These are phyloP conservation scores for Aspergillus avenaceus DNA, from an alignment of 495 filamentous ascomycete genomes.

Conservation along the genomic window DNA sequence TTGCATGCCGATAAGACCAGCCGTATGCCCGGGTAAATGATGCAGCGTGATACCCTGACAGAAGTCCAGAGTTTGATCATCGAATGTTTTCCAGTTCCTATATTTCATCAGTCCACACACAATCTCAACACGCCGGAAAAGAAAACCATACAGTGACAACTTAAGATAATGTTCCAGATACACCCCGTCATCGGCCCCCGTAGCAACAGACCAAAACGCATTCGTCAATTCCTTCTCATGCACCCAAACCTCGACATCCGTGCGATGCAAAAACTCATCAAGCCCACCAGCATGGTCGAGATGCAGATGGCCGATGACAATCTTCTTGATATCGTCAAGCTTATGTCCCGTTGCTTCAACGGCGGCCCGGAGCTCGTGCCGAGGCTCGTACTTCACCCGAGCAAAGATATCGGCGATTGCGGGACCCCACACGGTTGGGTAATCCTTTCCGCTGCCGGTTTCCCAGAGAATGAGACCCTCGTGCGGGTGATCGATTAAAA, in stretches of 20 bases:
- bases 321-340: constrained; percentile 40
- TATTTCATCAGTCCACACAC: no score
- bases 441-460: constrained; percentile 38
- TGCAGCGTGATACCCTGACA: constrained; percentile 10
- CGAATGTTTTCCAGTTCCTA: constrained; percentile 11
- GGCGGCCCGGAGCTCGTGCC: constrained; percentile 34
- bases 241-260: constrained; percentile 8
- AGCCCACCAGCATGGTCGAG: constrained; percentile 44
- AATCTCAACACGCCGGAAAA: neutral
- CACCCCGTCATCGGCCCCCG: constrained; percentile 3
- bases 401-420: constrained; percentile 38
- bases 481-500: constrained; percentile 6
- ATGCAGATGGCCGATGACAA: constrained; percentile 45
- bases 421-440: constrained; percentile 32
- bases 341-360: constrained; percentile 39
- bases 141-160: no score
- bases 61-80: constrained; percentile 3
- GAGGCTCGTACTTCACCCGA: constrained; percentile 29
- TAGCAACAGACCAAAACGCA: constrained; percentile 8
- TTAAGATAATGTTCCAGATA: constrained; percentile 7
- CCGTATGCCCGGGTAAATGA: constrained; percentile 7
- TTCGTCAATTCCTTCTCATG: constrained; percentile 1
- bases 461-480: constrained; percentile 44
- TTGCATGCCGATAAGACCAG: constrained; percentile 7
- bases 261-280: constrained; percentile 6